phyloP scores from a whole-genome alignment of 345 rosid species.

The Hevea brasiliensis region DNA sequence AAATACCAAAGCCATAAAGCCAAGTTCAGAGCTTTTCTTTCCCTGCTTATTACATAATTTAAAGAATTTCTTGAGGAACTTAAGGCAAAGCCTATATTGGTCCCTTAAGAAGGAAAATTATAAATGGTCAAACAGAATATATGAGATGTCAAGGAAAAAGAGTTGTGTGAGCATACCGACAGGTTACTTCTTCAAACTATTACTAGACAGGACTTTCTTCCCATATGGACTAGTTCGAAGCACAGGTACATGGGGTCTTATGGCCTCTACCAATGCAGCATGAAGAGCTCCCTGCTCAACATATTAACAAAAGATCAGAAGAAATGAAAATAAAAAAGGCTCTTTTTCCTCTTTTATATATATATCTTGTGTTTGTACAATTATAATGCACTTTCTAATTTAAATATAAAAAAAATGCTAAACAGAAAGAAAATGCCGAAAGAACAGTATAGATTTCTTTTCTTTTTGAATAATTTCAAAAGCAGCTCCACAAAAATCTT shows the following conservation, averaged over 20 bases:
- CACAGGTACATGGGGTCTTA: slow-evolving; percentile 52
- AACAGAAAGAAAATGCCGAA: background rate
- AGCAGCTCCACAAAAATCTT: too few species aligned
- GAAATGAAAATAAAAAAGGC: background rate
- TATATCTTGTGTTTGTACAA: background rate
- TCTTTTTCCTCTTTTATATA: background rate
- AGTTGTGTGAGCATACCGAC: slow-evolving; percentile 9
- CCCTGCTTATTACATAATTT: slow-evolving; percentile 45
- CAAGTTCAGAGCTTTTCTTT: slow-evolving; percentile 20
- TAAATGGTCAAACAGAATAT: background rate
- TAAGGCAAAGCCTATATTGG: slow-evolving; percentile 28
- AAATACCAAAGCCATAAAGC: slow-evolving; percentile 13
- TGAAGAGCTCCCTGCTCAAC: slow-evolving; percentile 57
- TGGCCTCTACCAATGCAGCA: slow-evolving; percentile 60
- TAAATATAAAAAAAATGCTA: background rate
- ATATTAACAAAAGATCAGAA: slow-evolving; percentile 10
- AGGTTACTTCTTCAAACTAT: slow-evolving; percentile 56
- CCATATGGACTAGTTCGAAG: slow-evolving; percentile 79
- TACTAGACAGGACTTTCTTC: slow-evolving; percentile 76
- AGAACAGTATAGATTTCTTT: background rate
- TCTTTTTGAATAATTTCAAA: background rate
- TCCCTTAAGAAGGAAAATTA: slow-evolving; percentile 7
- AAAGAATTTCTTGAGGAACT: slow-evolving; percentile 14
- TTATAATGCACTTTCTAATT: background rate
- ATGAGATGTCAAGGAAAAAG: background rate